A percentile compares a stretch with the other conserved stretches of the same genome.
Conservation (phyloP, 75 land plant genomes). For the Larix kaempferi region DNA sequence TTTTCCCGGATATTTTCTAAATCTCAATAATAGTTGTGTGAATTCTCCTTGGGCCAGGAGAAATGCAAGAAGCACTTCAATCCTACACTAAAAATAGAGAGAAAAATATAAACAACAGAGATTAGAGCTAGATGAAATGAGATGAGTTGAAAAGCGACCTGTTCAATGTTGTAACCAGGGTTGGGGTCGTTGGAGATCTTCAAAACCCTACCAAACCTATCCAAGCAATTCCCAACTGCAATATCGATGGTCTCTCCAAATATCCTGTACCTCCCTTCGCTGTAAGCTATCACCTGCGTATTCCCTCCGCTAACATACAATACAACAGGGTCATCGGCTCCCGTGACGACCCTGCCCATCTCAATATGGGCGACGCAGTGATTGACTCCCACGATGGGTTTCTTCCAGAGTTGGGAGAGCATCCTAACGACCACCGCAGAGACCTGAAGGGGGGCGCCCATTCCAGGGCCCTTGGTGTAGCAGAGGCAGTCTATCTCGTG, state of each 20-base stretch:
- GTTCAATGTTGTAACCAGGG: constrained; percentile 92
- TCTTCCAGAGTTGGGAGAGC: constrained; percentile 73
- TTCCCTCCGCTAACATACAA: constrained; percentile 92
- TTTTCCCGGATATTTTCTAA: too few relatives aligned
- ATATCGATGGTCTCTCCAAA: constrained; percentile 95
- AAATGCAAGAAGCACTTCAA: constrained; percentile 1
- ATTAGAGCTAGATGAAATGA: background rate
- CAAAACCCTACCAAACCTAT: constrained; percentile 83
- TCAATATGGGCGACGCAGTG: constrained; percentile 95
- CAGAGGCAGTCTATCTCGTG: constrained; percentile 77
- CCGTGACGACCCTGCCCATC: constrained; percentile 89
- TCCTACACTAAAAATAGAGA: background rate
- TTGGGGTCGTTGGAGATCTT: constrained; percentile 82
- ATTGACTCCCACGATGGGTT: constrained; percentile 86
- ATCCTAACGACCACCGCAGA: constrained; percentile 61
- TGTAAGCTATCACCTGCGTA: constrained; percentile 91
- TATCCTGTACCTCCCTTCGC: constrained; percentile 81
- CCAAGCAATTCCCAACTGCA: constrained; percentile 91
- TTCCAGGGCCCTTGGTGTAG: constrained; percentile 94
- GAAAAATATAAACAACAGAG: background rate
- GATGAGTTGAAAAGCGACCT: constrained; percentile 35
- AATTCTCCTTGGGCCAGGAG: background rate
- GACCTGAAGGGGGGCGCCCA: constrained; percentile 92
- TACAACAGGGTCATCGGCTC: constrained; percentile 84
- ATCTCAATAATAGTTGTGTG: too few relatives aligned